Percentiles rank a stretch among this genome's conserved stretches.
Conservation (phyloP, 139 green algal species). For the Micromonas commoda region DNA sequence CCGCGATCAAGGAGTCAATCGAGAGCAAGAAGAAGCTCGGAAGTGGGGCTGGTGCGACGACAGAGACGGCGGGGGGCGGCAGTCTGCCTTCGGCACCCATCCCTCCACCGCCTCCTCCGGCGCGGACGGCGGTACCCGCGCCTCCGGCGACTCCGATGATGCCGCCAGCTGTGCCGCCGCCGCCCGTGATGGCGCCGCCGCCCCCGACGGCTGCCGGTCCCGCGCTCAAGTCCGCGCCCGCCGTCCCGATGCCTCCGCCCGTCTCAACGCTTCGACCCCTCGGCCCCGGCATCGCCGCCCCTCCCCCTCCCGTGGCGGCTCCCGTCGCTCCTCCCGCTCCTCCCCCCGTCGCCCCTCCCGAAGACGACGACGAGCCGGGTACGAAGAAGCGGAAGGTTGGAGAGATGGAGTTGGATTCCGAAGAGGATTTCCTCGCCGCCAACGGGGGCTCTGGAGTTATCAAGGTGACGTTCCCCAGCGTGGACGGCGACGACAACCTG, state of each 20-base stretch:
- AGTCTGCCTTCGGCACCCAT: no score
- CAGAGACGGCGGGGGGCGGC: neutral
- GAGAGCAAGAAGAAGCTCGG: conserved; percentile 37
- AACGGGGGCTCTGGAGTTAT: conserved; percentile 28
- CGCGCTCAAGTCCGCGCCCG: neutral
- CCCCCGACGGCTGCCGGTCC: neutral
- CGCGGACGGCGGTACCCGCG: neutral
- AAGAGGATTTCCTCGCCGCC: conserved; percentile 37
- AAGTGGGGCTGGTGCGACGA: neutral
- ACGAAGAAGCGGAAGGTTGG: conserved; percentile 37
- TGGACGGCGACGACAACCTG: conserved; percentile 31
- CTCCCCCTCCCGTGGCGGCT: neutral
- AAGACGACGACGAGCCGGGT: conserved; percentile 34
- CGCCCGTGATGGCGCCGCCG: neutral
- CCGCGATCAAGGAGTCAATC: conserved; percentile 58
- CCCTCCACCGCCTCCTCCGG: neutral
- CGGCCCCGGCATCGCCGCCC: neutral
- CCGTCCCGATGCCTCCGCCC: neutral
- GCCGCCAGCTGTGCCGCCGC: conserved; percentile 12
- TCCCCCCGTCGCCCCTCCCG: neutral
- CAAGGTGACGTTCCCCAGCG: conserved; percentile 23
- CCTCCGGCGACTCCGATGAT: neutral
- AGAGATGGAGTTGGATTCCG: conserved; percentile 29
- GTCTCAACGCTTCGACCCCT: neutral
- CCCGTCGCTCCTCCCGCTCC: neutral